phyloP scores from a whole-genome alignment of 2,329 filamentous ascomycete genomes.

The Apiospora hydei region DNA sequence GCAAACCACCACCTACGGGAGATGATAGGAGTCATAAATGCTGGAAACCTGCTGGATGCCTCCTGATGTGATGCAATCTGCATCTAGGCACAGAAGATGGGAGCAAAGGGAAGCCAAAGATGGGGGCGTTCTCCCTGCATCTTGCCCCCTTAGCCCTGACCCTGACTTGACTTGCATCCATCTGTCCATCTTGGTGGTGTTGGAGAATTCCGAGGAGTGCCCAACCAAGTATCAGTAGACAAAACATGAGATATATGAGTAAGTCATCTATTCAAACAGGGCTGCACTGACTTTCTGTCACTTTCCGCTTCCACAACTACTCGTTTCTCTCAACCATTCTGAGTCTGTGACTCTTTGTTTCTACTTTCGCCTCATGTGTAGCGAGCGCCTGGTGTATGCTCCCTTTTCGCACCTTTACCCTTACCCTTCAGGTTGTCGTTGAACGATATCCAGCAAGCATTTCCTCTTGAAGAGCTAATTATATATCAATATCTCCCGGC shows the following conservation, averaged over 20 bases:
- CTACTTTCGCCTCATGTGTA: neutral
- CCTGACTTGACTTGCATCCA: neutral
- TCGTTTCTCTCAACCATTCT: neutral
- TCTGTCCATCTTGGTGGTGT: neutral
- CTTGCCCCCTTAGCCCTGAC: neutral
- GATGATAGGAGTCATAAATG: neutral
- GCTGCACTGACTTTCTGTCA: slow-evolving; percentile 12
- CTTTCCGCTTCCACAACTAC: neutral
- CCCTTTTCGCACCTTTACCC: neutral
- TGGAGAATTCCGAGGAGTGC: neutral
- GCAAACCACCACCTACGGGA: neutral
- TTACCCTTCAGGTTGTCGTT: slow-evolving; percentile 2
- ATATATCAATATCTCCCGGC: neutral
- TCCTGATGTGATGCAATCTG: neutral
- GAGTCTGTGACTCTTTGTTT: slow-evolving; percentile 18
- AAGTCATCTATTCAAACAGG: slow-evolving; percentile 18
- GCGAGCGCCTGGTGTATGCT: slow-evolving; percentile 16
- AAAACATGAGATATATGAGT: slow-evolving; percentile 3
- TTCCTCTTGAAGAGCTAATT: neutral
- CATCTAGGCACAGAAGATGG: neutral
- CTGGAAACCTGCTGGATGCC: neutral
- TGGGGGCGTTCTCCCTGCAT: neutral
- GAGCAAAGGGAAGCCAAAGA: neutral
- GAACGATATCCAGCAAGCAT: neutral
- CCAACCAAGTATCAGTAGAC: neutral